Conservation (phyloP, 106 monocot species). For the Posidonia australis region DNA sequence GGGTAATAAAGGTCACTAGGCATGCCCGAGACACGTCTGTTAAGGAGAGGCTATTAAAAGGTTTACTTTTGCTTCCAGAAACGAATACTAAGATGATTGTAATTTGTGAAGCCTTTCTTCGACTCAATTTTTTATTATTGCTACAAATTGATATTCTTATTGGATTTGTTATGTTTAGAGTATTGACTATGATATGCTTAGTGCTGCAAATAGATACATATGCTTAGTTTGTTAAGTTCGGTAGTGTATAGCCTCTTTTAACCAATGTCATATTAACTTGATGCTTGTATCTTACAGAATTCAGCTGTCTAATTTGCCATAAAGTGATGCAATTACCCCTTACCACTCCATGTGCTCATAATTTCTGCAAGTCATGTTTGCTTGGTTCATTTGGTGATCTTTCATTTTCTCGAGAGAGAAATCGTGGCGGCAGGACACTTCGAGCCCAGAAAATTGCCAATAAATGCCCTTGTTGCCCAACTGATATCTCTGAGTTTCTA, state of each 20-base stretch:
- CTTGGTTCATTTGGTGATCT: conserved; percentile 43
- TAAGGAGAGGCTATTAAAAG: conserved; percentile 56
- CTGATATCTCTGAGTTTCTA: conserved; percentile 75
- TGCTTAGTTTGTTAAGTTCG: too few species aligned
- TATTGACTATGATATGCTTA: too few species aligned
- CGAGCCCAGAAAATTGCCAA: conserved; percentile 70
- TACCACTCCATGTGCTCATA: conserved; percentile 87
- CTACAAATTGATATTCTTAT: too few species aligned
- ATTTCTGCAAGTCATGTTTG: conserved; percentile 82
- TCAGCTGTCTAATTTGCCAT: conserved; percentile 57
- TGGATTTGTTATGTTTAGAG: too few species aligned
- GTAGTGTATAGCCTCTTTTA: too few species aligned
- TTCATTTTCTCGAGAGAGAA: conserved; percentile 61
- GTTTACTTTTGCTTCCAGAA: conserved; percentile 12
- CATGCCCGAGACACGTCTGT: conserved; percentile 31
- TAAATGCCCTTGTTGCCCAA: conserved; percentile 72
- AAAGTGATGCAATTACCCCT: conserved; percentile 56
- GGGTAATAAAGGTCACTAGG: conserved; percentile 16
- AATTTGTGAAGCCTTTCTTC: too few species aligned
- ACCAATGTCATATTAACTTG: too few species aligned
- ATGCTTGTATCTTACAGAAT: conserved; percentile 34
- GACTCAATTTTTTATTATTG: too few species aligned
- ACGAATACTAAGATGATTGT: too few species aligned
- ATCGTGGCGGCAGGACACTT: conserved; percentile 54
- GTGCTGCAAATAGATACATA: too few species aligned